phyloP scores from a whole-genome alignment of 805 yeast species.

The Komagataella pseudopastoris region DNA sequence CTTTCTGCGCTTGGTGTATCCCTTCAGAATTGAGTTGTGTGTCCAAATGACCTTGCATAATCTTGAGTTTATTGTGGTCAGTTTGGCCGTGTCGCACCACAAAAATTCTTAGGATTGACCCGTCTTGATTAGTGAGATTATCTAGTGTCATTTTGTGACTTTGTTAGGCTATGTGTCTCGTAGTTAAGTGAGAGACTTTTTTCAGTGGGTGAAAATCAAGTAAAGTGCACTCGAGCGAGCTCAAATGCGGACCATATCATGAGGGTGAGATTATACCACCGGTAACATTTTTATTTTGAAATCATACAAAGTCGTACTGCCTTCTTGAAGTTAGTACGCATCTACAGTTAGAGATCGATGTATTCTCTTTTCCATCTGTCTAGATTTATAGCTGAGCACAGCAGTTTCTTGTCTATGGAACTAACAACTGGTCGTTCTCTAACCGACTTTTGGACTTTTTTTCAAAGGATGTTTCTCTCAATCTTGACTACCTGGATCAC shows the following conservation, averaged over 20 bases:
- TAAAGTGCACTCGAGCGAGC: background rate
- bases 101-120: slow-evolving; percentile 23
- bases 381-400: too few relatives aligned
- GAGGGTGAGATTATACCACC: background rate
- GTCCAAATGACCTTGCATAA: slow-evolving; percentile 70
- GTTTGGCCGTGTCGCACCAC: slow-evolving; percentile 82
- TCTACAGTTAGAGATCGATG: background rate
- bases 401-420: too few relatives aligned
- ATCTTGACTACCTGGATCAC: too few relatives aligned
- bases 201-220: background rate
- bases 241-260: background rate
- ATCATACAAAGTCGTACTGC: background rate
- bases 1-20: slow-evolving; percentile 37
- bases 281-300: background rate
- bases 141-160: background rate
- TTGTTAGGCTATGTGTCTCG: background rate
- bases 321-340: background rate
- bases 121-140: slow-evolving; percentile 8
- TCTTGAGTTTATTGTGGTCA: slow-evolving; percentile 50
- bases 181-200: background rate
- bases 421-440: background rate
- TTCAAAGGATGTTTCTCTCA: too few relatives aligned
- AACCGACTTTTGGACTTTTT: background rate
- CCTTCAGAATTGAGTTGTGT: slow-evolving; percentile 54
- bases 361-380: background rate